Percentiles rank a stretch among this genome's conserved stretches.
Evolutionary conservation across 768 basidiomycete species (phyloP).

Genomic region (Kockovaella imperatae): DNA sequence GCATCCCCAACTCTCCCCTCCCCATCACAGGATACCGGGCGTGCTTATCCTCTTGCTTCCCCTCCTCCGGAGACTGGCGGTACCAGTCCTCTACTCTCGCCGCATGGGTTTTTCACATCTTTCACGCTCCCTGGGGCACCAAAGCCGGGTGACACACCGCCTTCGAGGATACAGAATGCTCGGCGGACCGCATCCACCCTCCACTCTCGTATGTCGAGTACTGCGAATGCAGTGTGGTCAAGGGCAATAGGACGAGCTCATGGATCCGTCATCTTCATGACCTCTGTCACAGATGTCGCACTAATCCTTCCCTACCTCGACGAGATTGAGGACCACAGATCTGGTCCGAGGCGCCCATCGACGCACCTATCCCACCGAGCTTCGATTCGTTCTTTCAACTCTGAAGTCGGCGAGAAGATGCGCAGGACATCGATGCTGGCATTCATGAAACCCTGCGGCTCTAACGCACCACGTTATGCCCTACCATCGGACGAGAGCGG

Average conservation of each 20-base stretch:
- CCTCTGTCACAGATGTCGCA: constrained; percentile 12
- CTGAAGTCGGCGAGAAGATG: no score
- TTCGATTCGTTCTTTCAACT: constrained; percentile 1
- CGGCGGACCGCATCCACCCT: constrained; percentile 16
- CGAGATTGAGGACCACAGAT: constrained; percentile 2
- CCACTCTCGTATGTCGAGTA: constrained; percentile 11
- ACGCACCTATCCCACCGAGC: constrained; percentile 1
- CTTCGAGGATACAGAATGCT: constrained; percentile 7
- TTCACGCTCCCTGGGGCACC: not conserved
- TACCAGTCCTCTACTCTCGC: not conserved
- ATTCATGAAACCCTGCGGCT: not conserved
- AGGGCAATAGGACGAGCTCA: constrained; percentile 25
- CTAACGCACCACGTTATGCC: constrained; percentile 2
- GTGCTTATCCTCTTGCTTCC: not conserved
- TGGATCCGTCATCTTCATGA: constrained; percentile 20
- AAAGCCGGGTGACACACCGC: not conserved
- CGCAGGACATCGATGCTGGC: not conserved
- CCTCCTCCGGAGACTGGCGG: not conserved
- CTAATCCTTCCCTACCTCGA: constrained; percentile 15
- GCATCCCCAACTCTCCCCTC: not conserved
- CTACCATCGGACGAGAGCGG: constrained; percentile 6
- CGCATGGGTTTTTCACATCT: not conserved
- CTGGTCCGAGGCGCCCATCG: not conserved
- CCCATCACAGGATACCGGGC: not conserved
- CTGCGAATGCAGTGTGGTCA: constrained; percentile 21